These are phyloP conservation scores for Euphorbia lathyris DNA, from an alignment of 345 rosid species.

Conservation along the genomic window DNA sequence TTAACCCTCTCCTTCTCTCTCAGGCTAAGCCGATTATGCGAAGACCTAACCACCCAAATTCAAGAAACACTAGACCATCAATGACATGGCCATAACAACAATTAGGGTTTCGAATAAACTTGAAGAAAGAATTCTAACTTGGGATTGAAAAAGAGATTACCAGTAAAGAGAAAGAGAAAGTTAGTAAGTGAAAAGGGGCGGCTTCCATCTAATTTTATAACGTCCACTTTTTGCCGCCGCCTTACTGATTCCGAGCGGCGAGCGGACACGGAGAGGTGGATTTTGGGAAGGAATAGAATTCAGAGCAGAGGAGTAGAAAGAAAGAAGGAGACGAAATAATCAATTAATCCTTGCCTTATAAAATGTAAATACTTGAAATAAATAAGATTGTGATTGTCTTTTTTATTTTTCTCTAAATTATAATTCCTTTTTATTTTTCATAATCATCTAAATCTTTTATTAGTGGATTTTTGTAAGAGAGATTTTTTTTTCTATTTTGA, in stretches of 20 bases:
- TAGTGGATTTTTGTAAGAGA: too few relatives aligned
- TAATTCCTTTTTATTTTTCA: too few relatives aligned
- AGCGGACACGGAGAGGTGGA: not conserved
- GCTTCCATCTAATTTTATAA: constrained; percentile 19
- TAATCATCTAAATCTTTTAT: too few relatives aligned
- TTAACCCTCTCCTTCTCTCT: constrained; percentile 1
- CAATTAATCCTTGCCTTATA: not conserved
- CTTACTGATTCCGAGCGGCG: not conserved
- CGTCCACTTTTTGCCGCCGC: not conserved
- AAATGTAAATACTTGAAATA: not conserved
- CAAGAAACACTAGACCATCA: not conserved
- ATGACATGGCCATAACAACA: not conserved
- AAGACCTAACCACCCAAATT: constrained; percentile 1
- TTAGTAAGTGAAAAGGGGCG: not conserved
- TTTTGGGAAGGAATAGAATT: not conserved
- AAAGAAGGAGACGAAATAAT: not conserved
- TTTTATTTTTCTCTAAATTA: not conserved
- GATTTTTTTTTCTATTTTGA: too few relatives aligned
- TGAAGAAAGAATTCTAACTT: not conserved
- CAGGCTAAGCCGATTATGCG: constrained; percentile 9
- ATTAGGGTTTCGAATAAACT: constrained; percentile 14
- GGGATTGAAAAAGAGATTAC: constrained; percentile 1
- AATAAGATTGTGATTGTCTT: not conserved
- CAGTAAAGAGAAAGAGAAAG: constrained; percentile 11
- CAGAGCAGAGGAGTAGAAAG: too few relatives aligned